Evolutionary conservation across 1,139 yeast genomes (phyloP).

Genomic region (Scheffersomyces cryptocercus): DNA sequence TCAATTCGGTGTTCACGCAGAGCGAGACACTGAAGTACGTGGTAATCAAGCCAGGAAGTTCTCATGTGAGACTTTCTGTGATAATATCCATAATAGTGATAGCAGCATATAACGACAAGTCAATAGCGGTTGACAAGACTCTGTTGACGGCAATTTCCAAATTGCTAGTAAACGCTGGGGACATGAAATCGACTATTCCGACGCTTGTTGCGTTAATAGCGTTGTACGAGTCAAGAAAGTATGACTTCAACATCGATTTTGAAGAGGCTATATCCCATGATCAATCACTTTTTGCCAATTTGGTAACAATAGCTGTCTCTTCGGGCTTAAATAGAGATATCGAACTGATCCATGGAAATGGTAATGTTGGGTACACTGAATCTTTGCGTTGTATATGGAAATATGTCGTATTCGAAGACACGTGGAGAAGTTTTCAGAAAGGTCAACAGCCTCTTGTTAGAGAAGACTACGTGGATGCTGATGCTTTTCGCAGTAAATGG

Average conservation of each 20-base stretch:
- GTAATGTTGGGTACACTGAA: neutral
- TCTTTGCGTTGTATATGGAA: conserved; percentile 1
- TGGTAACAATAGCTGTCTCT: conserved; percentile 1
- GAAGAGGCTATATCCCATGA: conserved; percentile 1
- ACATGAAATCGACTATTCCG: conserved; percentile 1
- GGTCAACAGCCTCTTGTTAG: conserved; percentile 2
- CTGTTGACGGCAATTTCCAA: neutral
- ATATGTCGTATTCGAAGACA: conserved; percentile 3
- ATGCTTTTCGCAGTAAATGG: neutral
- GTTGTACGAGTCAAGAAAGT: conserved; percentile 2
- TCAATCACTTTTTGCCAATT: neutral
- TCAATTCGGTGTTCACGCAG: neutral
- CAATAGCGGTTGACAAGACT: neutral
- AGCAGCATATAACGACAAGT: neutral
- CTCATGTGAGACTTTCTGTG: neutral
- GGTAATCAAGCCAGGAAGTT: neutral
- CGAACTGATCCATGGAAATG: conserved; percentile 1
- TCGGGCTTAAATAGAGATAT: conserved; percentile 3
- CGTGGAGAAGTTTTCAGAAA: conserved; percentile 1
- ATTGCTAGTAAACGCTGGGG: neutral
- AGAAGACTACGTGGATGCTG: neutral
- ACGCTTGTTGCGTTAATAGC: neutral
- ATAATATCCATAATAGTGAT: neutral
- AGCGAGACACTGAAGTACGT: neutral
- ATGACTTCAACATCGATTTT: conserved; percentile 1